Percentiles rank a stretch among this genome's conserved stretches.
These are phyloP conservation scores for Dactylella cylindrospora DNA, from an alignment of 2,329 filamentous ascomycete species.

Conservation along the genomic window DNA sequence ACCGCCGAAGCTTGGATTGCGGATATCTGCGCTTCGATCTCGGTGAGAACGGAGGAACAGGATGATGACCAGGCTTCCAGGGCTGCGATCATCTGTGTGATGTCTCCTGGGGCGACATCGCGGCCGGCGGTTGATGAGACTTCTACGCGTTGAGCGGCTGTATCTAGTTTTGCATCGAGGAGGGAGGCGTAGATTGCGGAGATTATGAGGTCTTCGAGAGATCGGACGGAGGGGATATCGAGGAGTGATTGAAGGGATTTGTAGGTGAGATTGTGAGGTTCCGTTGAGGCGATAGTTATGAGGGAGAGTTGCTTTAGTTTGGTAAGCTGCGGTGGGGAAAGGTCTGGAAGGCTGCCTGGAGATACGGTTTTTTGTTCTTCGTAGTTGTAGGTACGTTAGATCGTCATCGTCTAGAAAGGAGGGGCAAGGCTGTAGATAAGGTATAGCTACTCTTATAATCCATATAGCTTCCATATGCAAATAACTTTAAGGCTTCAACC, in stretches of 20 bases:
- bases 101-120: constrained; percentile 73
- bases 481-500: constrained; percentile 77
- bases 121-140: constrained; percentile 81
- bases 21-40: constrained; percentile 74
- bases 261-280: constrained; percentile 71
- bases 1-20: constrained; percentile 64
- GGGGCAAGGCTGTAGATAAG: constrained; percentile 34
- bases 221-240: constrained; percentile 65
- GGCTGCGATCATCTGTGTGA: constrained; percentile 67
- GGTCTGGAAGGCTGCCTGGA: constrained; percentile 63
- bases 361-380: constrained; percentile 32
- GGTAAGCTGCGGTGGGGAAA: constrained; percentile 70
- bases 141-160: constrained; percentile 70
- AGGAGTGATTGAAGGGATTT: constrained; percentile 66
- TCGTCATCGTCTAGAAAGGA: constrained; percentile 41
- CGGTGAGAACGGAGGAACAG: constrained; percentile 71
- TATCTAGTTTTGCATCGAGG: constrained; percentile 79
- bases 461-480: constrained; percentile 86
- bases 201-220: constrained; percentile 84
- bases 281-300: constrained; percentile 70
- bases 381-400: constrained; percentile 4
- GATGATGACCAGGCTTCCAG: constrained; percentile 76
- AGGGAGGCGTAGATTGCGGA: constrained; percentile 84
- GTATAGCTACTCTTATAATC: constrained; percentile 65
- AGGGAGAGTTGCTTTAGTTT: constrained; percentile 93